Base-by-base conservation (phyloP, 1,139 yeast species). In the Nakaseomyces delphensis region DNA sequence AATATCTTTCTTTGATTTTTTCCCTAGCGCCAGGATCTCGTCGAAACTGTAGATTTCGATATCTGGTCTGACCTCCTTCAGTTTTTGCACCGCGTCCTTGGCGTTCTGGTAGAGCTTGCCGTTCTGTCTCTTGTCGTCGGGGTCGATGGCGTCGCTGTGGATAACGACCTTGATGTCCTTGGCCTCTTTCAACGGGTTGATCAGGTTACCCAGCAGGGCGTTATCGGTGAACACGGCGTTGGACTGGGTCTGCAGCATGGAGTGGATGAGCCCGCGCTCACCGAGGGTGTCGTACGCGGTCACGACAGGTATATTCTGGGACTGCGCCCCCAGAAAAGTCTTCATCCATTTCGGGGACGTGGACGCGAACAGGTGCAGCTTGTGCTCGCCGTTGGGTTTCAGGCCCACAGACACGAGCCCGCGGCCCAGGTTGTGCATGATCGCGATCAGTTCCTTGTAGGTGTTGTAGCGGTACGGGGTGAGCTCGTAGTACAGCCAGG, bases 241-340 rank as follows among this genome's bases (percentile, higher is more conserved):
- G 19, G 95, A 77, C 39, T 72, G 84, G 5, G 97, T 85, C 67
- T 89, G 85, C 36, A 74, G 71, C 59, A 91, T 71, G 5, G 96
- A 86, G 64, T 84, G 95, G 46, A 82, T 83, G 59, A 91, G 73
- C 29, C 98, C 99, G 35, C 76, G 74, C 63, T 87, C 95, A 47
- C 98, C 98, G 51, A 91, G 72, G 31, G 98, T 89, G 64, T 91
- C 99, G 65, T 91, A 91, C 31, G 98, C 97, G 23, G 99, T 93
- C 37, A 87, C 98, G 48, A 84, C 75, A 19, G 97, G 85, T 48
- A 93, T 79, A 42, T 76, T 67, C 64, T 87, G 95, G 46, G 86
- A 68, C 55, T 77, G 75, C 42, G 84, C 73, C 13, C 89, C 95
- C 51, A 87, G 65, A 51, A 81, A 91, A 33, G 86, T 74, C 66